Percentiles rank a stretch among this genome's conserved stretches.
Evolutionary conservation across 2,329 filamentous ascomycete species (phyloP).

Genomic region (Pyricularia sp.): DNA sequence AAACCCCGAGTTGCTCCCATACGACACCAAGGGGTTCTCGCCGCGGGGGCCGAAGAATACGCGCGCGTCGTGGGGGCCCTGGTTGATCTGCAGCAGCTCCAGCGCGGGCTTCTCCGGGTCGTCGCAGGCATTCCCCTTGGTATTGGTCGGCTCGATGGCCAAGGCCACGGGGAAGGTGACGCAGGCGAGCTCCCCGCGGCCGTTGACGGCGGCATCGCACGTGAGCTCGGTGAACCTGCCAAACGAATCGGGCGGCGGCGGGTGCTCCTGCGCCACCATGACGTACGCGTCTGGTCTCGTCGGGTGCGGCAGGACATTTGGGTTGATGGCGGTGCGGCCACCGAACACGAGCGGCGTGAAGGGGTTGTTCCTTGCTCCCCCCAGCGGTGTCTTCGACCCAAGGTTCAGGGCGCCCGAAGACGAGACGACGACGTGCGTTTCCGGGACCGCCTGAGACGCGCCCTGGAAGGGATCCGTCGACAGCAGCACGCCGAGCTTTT

Average conservation of each 20-base stretch:
- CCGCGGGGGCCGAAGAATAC: conserved; percentile 42
- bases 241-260: conserved; percentile 15
- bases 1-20: conserved; percentile 43
- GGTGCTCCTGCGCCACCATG: conserved; percentile 37
- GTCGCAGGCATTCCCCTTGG: conserved; percentile 33
- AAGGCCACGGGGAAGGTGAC: conserved; percentile 25
- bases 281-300: conserved; percentile 34
- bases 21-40: conserved; percentile 30
- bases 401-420: not conserved
- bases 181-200: conserved; percentile 30
- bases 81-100: conserved; percentile 28
- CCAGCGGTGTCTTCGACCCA: not conserved
- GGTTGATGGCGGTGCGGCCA: conserved; percentile 33
- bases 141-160: conserved; percentile 34
- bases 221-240: conserved; percentile 31
- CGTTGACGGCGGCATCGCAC: conserved; percentile 38
- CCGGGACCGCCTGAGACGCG: not conserved
- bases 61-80: conserved; percentile 49
- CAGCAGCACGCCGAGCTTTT: not conserved
- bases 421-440: not conserved
- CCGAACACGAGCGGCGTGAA: conserved; percentile 42
- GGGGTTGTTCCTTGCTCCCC: conserved; percentile 15
- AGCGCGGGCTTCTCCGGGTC: conserved; percentile 12
- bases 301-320: conserved; percentile 49
- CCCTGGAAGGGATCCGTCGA: conserved; percentile 1